Evolutionary conservation across 768 basidiomycete species (phyloP), one percentile per base, ranked within the genome.

Genomic region (Phanerochaete carnosa): DNA sequence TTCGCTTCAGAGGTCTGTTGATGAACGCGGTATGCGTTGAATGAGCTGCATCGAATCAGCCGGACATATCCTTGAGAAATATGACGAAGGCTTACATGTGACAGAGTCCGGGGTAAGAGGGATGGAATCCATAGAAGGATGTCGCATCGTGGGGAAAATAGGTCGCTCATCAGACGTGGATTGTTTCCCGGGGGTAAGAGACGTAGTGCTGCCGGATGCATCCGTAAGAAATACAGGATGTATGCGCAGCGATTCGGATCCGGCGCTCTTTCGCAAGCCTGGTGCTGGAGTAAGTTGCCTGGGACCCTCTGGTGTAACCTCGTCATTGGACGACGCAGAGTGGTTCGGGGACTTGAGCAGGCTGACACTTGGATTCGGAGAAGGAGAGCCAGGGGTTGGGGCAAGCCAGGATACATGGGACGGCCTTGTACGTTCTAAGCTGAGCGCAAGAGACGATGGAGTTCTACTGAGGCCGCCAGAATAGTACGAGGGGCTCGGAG

Each of bases 1-100:
- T 85, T 33, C 88, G 78, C 66, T 88, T 90, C 59, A 89, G 72
- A 13, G 83, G 84, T 2, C 89, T 82, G 6, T 81, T 78, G 47
- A 90, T 76, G 68, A 90, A 90, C 0, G 84, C 75, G 8, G 79
- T 78, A 63, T 82, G 79, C 30, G 70, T 56, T 26, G 67, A n/a
- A n/a, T n/a, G 65, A n/a, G 61, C 55, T 22, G 55, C 45, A 29
- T 35, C 37, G 19, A 46, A 60, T 54, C 23, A 26, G 23, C 26
- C 19, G 15, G 2, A 55, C 28, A 33, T 1, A 7, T 2, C 22
- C 6, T 52, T 3, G 25, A 25, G 28, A 2, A 52, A 33, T 9
- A 2, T 2, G 25, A 12, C 6, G 1, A 28, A 4, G 49, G 12
- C 49, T n/a, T 19, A 52, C 51, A 32, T n/a, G 33, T 22, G 26